Evolutionary conservation across 2,329 filamentous ascomycete genomes (phyloP), one percentile per base, ranked within the genome.

Genomic region (Apiospora aurea): DNA sequence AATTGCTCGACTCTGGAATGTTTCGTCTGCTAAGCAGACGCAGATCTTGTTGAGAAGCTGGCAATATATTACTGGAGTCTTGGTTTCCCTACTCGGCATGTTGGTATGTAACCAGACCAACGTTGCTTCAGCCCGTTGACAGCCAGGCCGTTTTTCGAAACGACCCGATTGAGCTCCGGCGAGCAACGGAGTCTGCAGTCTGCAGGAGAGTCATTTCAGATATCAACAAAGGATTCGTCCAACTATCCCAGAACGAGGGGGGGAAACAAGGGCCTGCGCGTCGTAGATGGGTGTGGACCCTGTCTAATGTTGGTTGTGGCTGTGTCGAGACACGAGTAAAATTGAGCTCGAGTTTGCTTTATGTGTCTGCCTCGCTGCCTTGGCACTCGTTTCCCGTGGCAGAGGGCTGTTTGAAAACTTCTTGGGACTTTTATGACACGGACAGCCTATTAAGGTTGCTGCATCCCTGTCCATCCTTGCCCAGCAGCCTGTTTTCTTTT

Each of bases 241-340:
- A 21, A n/a, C 46, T 38, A 7, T 38, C n/a, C 53, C 8, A 61
- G 16, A 18, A 38, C 53, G 16, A 34, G 53, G 26, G 53, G 14
- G 53, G 34, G 34, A 38, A 61, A 61, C 53, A 61, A 61, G 53
- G 53, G 53, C 53, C 34, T 61, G 53, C 53, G 53, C 53, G 53
- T 61, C 53, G 53, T 64, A 64, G 57, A 64, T 64, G n/a, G n/a
- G 29, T 64, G 57, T 64, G 57, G 57, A 64, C 57, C 57, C 57
- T 64, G 34, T 64, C 21, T 64, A 41, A 64, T 64, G 57, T 41
- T 64, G 57, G 57, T 34, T 64, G 57, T 64, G 57, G 57, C 57
- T 64, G n/a, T 64, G 57, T 64, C 57, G 57, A 64, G 57, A 64
- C 57, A 64, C 57, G 34, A 64, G 57, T 64, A 64, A 64, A 64